Percentiles rank a stretch among this genome's conserved stretches.
These are phyloP conservation scores for Sclerospora graminicola DNA, from an alignment of 352 stramenopile species.

Conservation along the genomic window DNA sequence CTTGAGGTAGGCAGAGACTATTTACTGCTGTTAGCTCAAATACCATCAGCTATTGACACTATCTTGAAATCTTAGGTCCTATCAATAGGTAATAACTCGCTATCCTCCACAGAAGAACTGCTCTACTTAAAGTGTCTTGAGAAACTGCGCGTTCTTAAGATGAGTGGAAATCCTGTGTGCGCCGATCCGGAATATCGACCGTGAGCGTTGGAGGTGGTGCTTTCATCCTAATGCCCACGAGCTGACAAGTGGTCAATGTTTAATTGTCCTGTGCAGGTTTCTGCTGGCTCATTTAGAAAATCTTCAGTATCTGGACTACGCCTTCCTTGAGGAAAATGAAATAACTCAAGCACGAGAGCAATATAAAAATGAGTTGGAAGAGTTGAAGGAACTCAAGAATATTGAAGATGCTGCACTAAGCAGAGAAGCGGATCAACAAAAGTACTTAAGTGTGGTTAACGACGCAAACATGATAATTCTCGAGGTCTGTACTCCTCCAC, in stretches of 20 bases:
- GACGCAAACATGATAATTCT: conserved; percentile 85
- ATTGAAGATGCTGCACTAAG: conserved; percentile 73
- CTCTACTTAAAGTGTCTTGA: conserved; percentile 80
- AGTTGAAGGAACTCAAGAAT: conserved; percentile 77
- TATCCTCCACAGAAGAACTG: conserved; percentile 62
- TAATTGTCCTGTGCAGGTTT: conserved; percentile 29
- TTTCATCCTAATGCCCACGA: not conserved
- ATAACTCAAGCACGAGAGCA: conserved; percentile 76
- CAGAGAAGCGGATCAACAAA: conserved; percentile 65
- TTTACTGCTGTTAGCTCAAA: not conserved
- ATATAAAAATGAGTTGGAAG: conserved; percentile 84
- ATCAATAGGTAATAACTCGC: conserved; percentile 79
- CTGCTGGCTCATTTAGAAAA: conserved; percentile 88
- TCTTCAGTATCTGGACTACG: conserved; percentile 91
- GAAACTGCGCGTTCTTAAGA: conserved; percentile 84
- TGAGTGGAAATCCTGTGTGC: conserved; percentile 89
- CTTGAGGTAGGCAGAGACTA: conserved; percentile 45
- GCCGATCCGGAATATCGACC: conserved; percentile 86
- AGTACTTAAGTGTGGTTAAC: conserved; percentile 69
- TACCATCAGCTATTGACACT: not conserved
- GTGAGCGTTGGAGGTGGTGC: conserved; percentile 16
- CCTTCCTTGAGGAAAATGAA: conserved; percentile 76
- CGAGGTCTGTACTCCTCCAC: conserved; percentile 34
- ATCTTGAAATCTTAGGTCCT: conserved; percentile 43
- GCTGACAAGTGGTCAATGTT: not conserved